phyloP scores from a whole-genome alignment of 768 basidiomycete species.

The Hirschioporus abietinus region DNA sequence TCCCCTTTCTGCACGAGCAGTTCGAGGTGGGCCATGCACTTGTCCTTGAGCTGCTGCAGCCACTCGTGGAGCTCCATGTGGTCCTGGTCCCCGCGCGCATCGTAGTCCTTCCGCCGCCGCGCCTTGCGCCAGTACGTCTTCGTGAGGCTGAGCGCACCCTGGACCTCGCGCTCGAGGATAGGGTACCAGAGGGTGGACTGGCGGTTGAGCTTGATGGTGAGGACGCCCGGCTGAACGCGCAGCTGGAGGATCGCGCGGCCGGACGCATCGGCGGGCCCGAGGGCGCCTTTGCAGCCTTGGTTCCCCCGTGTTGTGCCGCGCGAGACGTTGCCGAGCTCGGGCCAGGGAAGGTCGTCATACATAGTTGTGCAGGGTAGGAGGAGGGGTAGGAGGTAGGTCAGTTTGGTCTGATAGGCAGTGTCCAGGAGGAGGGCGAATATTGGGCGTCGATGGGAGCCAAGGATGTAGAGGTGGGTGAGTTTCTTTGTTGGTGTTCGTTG shows the following conservation, averaged over 20 bases:
- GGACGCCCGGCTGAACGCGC: constrained; percentile 77
- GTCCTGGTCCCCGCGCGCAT: constrained; percentile 79
- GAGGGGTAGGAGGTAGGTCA: no score
- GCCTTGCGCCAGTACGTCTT: constrained; percentile 83
- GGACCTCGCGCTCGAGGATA: constrained; percentile 71
- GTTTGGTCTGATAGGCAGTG: no score
- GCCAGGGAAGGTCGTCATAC: constrained; percentile 76
- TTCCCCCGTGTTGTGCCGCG: constrained; percentile 80
- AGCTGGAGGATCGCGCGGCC: constrained; percentile 77
- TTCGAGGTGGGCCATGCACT: constrained; percentile 84
- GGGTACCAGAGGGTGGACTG: constrained; percentile 82
- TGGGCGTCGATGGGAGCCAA: no score
- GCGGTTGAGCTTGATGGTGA: constrained; percentile 67
- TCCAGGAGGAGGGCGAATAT: no score
- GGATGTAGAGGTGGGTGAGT: no score
- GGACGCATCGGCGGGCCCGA: constrained; percentile 65
- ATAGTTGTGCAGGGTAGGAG: no score
- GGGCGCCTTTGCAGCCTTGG: constrained; percentile 79
- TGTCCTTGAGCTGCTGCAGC: constrained; percentile 84
- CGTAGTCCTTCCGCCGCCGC: constrained; percentile 75
- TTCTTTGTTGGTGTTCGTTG: no score
- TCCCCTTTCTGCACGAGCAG: constrained; percentile 85
- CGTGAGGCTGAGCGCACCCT: constrained; percentile 73
- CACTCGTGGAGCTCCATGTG: constrained; percentile 88
- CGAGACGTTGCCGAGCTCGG: constrained; percentile 80